Conservation (phyloP, 2,329 filamentous ascomycete genomes). For the Trichoderma sp. region DNA sequence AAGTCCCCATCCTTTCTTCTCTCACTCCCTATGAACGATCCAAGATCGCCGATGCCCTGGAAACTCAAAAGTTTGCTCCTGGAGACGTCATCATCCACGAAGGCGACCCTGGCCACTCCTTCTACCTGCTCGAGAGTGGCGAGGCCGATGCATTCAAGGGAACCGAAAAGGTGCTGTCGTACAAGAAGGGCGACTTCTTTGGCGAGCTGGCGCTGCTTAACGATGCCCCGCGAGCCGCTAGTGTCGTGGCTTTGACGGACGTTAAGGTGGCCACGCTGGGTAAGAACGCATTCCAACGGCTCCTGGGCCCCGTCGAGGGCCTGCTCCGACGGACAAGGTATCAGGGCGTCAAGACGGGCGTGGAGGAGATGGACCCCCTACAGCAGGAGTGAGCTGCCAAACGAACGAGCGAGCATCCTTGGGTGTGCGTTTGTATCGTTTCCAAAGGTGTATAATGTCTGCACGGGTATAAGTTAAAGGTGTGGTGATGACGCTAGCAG, state of each 20-base stretch:
- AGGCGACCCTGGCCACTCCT: conserved; percentile 86
- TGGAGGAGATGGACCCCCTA: conserved; percentile 66
- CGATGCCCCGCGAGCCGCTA: conserved; percentile 88
- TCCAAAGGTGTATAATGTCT: background rate
- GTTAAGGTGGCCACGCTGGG: conserved; percentile 91
- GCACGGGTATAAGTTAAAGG: background rate
- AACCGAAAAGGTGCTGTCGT: conserved; percentile 73
- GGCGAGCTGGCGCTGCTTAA: conserved; percentile 92
- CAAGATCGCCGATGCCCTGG: conserved; percentile 95
- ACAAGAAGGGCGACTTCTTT: conserved; percentile 93
- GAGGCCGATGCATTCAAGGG: conserved; percentile 83
- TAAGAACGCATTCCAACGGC: conserved; percentile 89
- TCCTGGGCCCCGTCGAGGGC: conserved; percentile 88
- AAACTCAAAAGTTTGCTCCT: conserved; percentile 79
- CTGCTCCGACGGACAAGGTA: conserved; percentile 83
- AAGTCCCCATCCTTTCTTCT: conserved; percentile 79
- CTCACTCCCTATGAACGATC: conserved; percentile 90
- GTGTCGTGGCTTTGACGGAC: conserved; percentile 76
- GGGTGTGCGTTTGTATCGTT: background rate
- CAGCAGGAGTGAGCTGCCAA: conserved; percentile 35
- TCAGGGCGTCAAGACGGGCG: conserved; percentile 56
- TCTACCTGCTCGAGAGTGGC: conserved; percentile 86
- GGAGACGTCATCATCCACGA: conserved; percentile 85
- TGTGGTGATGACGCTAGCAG: conserved; percentile 4
- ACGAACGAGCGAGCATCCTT: background rate